Conservation (phyloP, 2,329 filamentous ascomycete species). For the Venturia nashicola region DNA sequence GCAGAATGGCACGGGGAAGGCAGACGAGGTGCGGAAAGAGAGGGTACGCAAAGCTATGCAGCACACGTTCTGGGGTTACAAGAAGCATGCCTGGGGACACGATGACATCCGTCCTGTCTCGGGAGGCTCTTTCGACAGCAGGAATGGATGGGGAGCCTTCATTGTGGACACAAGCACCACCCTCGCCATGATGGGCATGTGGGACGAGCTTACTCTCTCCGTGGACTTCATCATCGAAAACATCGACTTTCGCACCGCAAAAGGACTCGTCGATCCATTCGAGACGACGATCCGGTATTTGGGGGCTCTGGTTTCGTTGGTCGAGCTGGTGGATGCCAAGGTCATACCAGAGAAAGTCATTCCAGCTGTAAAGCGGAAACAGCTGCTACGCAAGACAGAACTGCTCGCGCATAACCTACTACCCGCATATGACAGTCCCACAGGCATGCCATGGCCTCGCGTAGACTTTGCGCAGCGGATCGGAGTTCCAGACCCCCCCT, state of each 20-base stretch:
- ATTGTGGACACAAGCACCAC: conserved; percentile 30
- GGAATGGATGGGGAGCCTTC: conserved; percentile 31
- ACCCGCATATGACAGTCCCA: conserved; percentile 28
- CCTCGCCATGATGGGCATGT: conserved; percentile 28
- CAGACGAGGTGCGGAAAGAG: conserved; percentile 22
- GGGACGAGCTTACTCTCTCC: conserved; percentile 27
- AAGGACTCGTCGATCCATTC: conserved; percentile 27
- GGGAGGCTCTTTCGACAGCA: conserved; percentile 21
- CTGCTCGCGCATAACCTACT: conserved; percentile 24
- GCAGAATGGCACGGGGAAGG: conserved; percentile 12
- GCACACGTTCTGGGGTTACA: conserved; percentile 28
- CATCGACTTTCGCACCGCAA: conserved; percentile 24
- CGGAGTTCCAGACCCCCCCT: conserved; percentile 21
- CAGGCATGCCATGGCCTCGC: conserved; percentile 33
- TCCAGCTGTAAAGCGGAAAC: conserved; percentile 18
- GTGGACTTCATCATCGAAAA: conserved; percentile 24
- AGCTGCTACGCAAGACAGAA: conserved; percentile 25
- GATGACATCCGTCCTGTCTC: conserved; percentile 28
- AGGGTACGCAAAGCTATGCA: conserved; percentile 27
- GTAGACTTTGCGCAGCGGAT: conserved; percentile 27
- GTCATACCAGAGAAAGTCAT: conserved; percentile 24
- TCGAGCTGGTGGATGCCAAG: conserved; percentile 29
- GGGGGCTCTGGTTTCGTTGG: conserved; percentile 26
- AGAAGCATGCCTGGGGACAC: conserved; percentile 26
- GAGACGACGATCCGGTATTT: conserved; percentile 31